Base-by-base conservation (phyloP, 495 filamentous ascomycete genomes). In the Coniosporium apollinis region DNA sequence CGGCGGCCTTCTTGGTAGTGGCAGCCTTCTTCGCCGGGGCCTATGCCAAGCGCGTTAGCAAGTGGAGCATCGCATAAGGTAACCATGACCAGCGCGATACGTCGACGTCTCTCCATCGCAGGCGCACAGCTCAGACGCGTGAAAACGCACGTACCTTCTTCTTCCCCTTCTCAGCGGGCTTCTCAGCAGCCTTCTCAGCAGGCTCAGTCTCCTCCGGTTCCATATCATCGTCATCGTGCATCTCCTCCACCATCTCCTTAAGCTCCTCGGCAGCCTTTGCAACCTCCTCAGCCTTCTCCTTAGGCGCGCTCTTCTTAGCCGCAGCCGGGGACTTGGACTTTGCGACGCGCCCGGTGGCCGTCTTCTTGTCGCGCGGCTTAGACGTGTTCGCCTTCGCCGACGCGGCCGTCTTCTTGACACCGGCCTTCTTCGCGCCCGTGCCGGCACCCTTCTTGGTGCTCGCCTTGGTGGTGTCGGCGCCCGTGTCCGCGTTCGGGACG, bases 281-380 rank as follows among this genome's bases (percentile, higher is more conserved):
- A 8, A n/a, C 30, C n/a, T 7, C 8, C 24, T 7, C 13, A 26
- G 24, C 24, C 8, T 13, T 26, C 17, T 36, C 21, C 33, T 36
- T 31, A 4, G 38, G 11, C 22, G 37, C 31, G 33, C 30, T 47
- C 37, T 50, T 47, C 33, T 43, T 45, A 4, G 42, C 41, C 47
- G 36, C 8, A 32, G 38, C 10, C 30, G 39, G 40, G 39, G 44
- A 47, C 39, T 51, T 49, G 18, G 30, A 8, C 44, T 43, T 46
- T 24, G 41, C 19, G 3, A 43, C 39, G 11, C 43, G 19, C 11
- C 40, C 40, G 22, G 33, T 36, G 15, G 38, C 18, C 18, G 30
- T 25, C 19, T 29, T 42, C 32, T 36, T 43, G 19, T 42, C 42
- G 37, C 50, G 48, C n/a, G 50, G 50, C 46, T 54, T 54, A 7